Base-by-base conservation (phyloP, 2,329 filamentous ascomycete genomes). In the Nigrograna mackinnonii region DNA sequence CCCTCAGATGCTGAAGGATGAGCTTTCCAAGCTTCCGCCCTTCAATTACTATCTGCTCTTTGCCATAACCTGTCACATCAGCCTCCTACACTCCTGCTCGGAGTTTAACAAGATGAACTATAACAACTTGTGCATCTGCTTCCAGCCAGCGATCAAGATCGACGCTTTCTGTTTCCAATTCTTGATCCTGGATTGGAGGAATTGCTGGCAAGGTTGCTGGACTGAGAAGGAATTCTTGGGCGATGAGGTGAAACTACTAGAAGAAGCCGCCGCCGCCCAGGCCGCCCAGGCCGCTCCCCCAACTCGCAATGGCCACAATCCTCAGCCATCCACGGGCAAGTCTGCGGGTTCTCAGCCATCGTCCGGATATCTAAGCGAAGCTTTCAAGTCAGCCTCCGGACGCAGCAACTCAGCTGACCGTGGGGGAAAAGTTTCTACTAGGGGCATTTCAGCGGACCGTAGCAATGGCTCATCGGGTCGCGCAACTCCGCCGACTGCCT, bases 41-140 rank as follows among this genome's bases (percentile, higher is more conserved):
- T 96, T 94, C 77, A 95, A 96, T 72, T 97, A 97, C 72, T 96
- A 97, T 64, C 85, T 97, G 12, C 83, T 97, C 5, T 97, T 97
- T 66, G 92, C 92, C 58, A 96, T 96, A 57, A 97, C 92, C 22
- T 96, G 92, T 69, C 92, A 97, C 60, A 84, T 97, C 36, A 96
- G 91, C 58, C 80, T 96, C 19, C 79, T 97, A 7, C 84, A 96
- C 55, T 91, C 89, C 1, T 92, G 95, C 67, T 87, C 91, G 18
- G 89, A 95, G 52, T 91, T 92, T 75, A 97, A 96, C 79, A 96
- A 95, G 75, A 97, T 97, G 92, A 90, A 95, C 64, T 96, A 92
- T 65, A 85, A 89, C 62, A 96, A 96, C 54, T 76, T 97, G 18
- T 95, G 91, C 72, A 95, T 96, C 57, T 97, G 92, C 73, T 96